phyloP scores from a whole-genome alignment of 345 rosid genomes.

The Clausena lansium region DNA sequence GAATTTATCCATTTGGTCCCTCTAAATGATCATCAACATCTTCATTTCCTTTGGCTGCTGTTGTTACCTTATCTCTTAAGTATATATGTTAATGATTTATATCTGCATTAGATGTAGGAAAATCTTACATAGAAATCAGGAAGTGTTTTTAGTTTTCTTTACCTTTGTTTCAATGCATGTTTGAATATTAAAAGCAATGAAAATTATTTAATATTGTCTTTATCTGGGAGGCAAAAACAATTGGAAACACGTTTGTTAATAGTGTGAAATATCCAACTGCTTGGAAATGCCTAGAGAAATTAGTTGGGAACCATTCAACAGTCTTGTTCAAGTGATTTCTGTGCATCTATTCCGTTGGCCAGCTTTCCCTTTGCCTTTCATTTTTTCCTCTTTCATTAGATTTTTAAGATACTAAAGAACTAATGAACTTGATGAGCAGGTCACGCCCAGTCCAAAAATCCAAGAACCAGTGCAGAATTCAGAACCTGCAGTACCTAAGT shows the following conservation, averaged over 20 bases:
- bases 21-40: neutral
- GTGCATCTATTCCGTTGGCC: neutral
- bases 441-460: slow-evolving; percentile 20
- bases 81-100: neutral
- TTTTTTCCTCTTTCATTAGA: neutral
- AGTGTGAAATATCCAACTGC: neutral
- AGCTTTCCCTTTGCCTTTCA: neutral
- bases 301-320: neutral
- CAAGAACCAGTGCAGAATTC: slow-evolving; percentile 28
- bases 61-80: neutral
- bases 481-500: slow-evolving; percentile 26
- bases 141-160: neutral
- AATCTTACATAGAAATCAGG: neutral
- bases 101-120: neutral
- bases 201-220: neutral
- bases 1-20: neutral
- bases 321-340: neutral
- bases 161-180: neutral
- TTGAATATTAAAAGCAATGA: neutral
- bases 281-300: neutral
- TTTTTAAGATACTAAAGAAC: neutral
- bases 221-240: neutral
- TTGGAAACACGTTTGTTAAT: neutral
- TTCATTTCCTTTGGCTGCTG: neutral
- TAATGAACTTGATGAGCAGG: slow-evolving; percentile 29